These are phyloP conservation scores for Dunaliella primolecta DNA, from an alignment of 139 green algal genomes.

Conservation along the genomic window DNA sequence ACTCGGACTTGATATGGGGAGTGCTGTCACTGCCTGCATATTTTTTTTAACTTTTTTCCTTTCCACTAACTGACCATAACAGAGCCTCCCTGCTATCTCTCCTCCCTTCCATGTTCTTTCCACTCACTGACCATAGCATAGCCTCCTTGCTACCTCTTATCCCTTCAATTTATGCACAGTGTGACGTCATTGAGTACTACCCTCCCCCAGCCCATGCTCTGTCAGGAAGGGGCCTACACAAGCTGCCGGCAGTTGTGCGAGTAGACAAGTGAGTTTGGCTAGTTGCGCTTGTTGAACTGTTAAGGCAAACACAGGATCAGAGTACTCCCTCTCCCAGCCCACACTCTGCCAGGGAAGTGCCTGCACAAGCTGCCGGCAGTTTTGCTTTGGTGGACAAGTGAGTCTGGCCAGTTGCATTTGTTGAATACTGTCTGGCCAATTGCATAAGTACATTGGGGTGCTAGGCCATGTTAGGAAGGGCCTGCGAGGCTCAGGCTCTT, in stretches of 20 bases:
- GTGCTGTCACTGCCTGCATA: too few relatives aligned
- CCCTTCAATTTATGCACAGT: background rate
- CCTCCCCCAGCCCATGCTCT: background rate
- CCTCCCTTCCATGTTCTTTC: too few relatives aligned
- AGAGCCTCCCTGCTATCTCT: too few relatives aligned
- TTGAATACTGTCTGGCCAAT: too few relatives aligned
- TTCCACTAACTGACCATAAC: too few relatives aligned
- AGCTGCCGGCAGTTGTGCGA: slow-evolving; percentile 3
- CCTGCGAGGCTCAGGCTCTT: too few relatives aligned
- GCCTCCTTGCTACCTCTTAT: too few relatives aligned
- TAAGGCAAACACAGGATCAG: background rate
- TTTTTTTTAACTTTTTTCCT: too few relatives aligned
- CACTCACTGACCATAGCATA: too few relatives aligned
- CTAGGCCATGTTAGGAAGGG: too few relatives aligned
- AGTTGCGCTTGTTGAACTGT: background rate
- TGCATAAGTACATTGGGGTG: too few relatives aligned
- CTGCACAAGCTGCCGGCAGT: background rate
- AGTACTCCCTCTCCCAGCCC: slow-evolving; percentile 1
- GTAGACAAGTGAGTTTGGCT: background rate
- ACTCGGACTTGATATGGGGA: too few relatives aligned
- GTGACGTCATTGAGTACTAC: slow-evolving; percentile 11
- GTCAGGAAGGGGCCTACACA: background rate
- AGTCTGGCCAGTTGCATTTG: background rate
- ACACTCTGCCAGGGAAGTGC: background rate
- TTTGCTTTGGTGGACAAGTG: slow-evolving; percentile 1